A percentile compares a stretch with the other conserved stretches of the same genome.
phyloP scores from a whole-genome alignment of 352 stramenopile species.

The Phytopythium helicoides region DNA sequence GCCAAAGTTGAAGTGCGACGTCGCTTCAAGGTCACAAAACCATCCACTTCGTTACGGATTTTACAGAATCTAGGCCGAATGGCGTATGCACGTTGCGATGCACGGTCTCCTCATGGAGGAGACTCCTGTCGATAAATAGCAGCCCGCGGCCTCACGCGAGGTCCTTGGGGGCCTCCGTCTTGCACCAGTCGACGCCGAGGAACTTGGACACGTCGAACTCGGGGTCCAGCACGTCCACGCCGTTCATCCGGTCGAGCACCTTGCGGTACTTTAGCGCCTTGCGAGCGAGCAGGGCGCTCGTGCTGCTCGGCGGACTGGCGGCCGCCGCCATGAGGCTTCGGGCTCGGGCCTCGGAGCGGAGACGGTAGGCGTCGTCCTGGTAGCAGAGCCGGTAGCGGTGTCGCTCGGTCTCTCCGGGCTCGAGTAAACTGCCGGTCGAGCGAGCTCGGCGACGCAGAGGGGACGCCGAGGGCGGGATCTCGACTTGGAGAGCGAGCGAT shows the following conservation, averaged over 20 bases:
- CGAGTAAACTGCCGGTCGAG: conserved; percentile 1
- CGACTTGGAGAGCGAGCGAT: conserved; percentile 1
- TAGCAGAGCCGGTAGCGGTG: conserved; percentile 40
- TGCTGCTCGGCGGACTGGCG: conserved; percentile 23
- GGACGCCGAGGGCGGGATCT: background rate
- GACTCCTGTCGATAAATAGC: background rate
- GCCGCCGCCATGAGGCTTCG: conserved; percentile 34
- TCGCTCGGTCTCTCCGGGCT: background rate
- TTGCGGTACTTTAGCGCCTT: conserved; percentile 63
- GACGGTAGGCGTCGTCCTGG: conserved; percentile 37
- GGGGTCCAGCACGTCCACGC: conserved; percentile 45
- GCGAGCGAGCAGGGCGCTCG: conserved; percentile 34
- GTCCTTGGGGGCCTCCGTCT: conserved; percentile 14
- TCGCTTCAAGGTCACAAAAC: background rate
- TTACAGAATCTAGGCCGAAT: background rate
- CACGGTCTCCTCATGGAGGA: no score
- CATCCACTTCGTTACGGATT: background rate
- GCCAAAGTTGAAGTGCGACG: conserved; percentile 4
- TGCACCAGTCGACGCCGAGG: conserved; percentile 51
- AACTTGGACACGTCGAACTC: conserved; percentile 53
- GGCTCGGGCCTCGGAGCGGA: conserved; percentile 23
- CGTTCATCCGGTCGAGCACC: conserved; percentile 35
- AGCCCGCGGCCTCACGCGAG: background rate
- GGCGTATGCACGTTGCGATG: background rate
- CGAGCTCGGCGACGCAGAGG: conserved; percentile 3